Evolutionary conservation across 352 stramenopile genomes (phyloP).

Genomic region (Globisporangium yorkense): DNA sequence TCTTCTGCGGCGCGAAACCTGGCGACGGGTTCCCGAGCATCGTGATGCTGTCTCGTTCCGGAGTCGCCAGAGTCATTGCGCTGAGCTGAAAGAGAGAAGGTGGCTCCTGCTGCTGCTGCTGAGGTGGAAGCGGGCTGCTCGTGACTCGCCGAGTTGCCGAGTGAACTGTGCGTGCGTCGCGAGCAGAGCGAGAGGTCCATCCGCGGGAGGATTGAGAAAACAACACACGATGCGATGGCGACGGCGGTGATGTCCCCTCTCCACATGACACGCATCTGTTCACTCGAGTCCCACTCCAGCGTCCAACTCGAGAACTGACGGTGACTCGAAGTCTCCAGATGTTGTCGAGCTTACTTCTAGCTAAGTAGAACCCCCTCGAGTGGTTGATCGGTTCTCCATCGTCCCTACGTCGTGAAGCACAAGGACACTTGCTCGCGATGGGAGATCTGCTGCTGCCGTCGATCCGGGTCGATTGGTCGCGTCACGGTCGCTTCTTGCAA

Average conservation of each 20-base stretch:
- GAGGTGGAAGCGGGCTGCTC: neutral
- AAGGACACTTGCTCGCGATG: no score
- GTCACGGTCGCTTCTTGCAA: no score
- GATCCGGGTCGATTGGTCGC: no score
- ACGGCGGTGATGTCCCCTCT: neutral
- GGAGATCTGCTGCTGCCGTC: no score
- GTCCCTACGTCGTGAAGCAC: no score
- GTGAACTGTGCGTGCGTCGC: neutral
- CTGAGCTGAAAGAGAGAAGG: neutral
- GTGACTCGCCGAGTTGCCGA: neutral
- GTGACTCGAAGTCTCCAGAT: no score
- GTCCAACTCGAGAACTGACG: no score
- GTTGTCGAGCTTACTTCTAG: no score
- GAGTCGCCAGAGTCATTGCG: constrained; percentile 8
- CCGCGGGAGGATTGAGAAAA: no score
- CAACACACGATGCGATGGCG: neutral
- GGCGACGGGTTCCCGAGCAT: constrained; percentile 4
- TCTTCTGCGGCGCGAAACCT: constrained; percentile 5
- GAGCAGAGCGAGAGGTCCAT: neutral
- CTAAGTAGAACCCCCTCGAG: no score
- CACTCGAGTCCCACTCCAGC: neutral
- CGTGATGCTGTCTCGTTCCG: constrained; percentile 15
- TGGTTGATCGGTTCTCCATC: no score
- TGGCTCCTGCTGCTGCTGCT: neutral
- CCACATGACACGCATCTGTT: neutral